phyloP scores from a whole-genome alignment of 164 flowering plant genomes.

The Berberis vulgaris region DNA sequence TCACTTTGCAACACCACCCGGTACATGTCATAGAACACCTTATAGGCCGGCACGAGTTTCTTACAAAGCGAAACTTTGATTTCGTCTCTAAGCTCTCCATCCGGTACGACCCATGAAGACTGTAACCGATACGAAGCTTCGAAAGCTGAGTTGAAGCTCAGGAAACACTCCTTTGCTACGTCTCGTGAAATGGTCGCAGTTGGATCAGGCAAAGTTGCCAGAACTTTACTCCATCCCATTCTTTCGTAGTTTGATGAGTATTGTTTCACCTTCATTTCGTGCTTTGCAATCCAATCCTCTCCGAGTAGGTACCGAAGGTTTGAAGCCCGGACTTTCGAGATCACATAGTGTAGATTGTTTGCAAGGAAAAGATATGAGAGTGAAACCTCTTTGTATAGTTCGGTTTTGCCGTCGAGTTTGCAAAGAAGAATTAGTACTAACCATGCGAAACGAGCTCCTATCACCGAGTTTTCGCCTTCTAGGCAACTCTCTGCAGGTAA shows the following conservation, averaged over 20 bases:
- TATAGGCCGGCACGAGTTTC: conserved; percentile 34
- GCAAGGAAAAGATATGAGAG: conserved; percentile 54
- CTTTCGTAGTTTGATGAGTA: conserved; percentile 40
- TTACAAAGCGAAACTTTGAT: conserved; percentile 31
- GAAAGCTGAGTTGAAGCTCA: conserved; percentile 35
- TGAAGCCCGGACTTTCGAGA: conserved; percentile 33
- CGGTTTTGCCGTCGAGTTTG: conserved; percentile 53
- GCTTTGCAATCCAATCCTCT: conserved; percentile 42
- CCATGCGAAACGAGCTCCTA: conserved; percentile 40
- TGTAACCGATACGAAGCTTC: conserved; percentile 40
- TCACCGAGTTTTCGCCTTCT: conserved; percentile 14
- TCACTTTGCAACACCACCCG: conserved; percentile 11
- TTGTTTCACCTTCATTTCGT: conserved; percentile 36
- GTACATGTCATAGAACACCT: conserved; percentile 23
- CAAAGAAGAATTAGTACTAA: conserved; percentile 51
- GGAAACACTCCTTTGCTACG: conserved; percentile 27
- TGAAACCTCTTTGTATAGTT: conserved; percentile 42
- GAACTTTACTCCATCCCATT: conserved; percentile 46
- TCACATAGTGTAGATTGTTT: conserved; percentile 53
- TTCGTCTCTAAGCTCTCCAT: conserved; percentile 41
- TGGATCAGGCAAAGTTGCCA: conserved; percentile 30
- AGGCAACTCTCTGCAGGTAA: conserved; percentile 22
- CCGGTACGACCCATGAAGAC: conserved; percentile 30
- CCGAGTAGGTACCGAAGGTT: conserved; percentile 46
- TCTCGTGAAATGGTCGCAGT: conserved; percentile 18